Conservation (phyloP, 2,329 filamentous ascomycete genomes). For the Cercospora beticola region DNA sequence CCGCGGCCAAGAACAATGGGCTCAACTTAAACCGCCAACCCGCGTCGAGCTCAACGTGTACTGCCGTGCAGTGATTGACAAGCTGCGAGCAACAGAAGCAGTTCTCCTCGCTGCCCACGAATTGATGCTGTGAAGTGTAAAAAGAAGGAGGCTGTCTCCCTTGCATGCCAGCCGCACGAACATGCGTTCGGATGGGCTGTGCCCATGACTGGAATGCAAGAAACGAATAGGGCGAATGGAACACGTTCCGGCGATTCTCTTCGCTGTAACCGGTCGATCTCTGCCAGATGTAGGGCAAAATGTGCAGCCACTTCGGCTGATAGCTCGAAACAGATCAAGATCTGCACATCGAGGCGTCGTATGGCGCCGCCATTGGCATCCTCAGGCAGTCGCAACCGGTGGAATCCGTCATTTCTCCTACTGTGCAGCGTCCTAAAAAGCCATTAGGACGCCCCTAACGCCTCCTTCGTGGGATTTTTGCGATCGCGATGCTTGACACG, state of each 20-base stretch:
- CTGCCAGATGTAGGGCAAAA: conserved; percentile 2
- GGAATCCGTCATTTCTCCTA: background rate
- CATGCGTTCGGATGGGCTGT: conserved; percentile 1
- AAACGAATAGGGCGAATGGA: background rate
- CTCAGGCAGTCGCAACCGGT: conserved; percentile 11
- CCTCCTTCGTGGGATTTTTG: background rate
- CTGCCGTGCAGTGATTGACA: background rate
- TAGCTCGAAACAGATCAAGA: conserved; percentile 8
- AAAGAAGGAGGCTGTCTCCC: background rate
- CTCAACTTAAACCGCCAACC: conserved; percentile 6
- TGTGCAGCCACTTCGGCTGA: conserved; percentile 3
- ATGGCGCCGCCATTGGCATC: conserved; percentile 1
- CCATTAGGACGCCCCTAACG: conserved; percentile 1
- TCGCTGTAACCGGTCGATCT: conserved; percentile 10
- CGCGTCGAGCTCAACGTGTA: background rate
- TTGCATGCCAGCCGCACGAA: background rate
- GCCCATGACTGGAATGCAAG: background rate
- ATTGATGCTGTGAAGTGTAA: background rate
- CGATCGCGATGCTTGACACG: background rate
- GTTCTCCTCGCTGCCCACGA: background rate
- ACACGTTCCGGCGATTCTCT: conserved; percentile 4
- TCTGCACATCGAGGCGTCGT: conserved; percentile 11
- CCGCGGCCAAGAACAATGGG: conserved; percentile 15
- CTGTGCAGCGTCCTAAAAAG: background rate
- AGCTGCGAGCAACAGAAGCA: background rate